phyloP scores from a whole-genome alignment of 345 rosid genomes.

The Ceriops tagal region DNA sequence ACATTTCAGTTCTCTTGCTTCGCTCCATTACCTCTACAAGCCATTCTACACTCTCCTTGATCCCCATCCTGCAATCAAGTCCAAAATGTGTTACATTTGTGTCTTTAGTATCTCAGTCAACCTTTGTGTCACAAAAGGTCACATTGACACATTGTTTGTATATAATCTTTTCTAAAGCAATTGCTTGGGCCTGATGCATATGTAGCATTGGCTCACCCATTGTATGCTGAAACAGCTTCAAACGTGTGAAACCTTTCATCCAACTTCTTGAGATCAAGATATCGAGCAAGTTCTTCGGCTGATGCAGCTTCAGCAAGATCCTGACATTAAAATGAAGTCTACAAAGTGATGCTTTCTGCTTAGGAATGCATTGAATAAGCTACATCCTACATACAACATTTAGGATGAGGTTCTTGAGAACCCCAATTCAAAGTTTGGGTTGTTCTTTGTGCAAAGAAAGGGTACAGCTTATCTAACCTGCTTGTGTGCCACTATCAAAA shows the following conservation, averaged over 20 bases:
- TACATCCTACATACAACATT: background rate
- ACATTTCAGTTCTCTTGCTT: slow-evolving; percentile 88
- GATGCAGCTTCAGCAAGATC: slow-evolving; percentile 79
- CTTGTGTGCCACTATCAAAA: slow-evolving; percentile 83
- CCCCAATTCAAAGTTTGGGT: background rate
- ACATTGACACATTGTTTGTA: background rate
- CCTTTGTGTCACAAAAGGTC: too few relatives aligned
- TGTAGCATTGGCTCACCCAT: slow-evolving; percentile 55
- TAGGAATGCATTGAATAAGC: background rate
- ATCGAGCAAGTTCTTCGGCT: slow-evolving; percentile 70
- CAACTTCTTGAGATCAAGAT: slow-evolving; percentile 84
- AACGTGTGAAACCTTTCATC: slow-evolving; percentile 86
- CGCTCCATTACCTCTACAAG: slow-evolving; percentile 86
- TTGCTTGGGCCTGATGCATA: too few relatives aligned
- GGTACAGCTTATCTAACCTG: slow-evolving; percentile 42
- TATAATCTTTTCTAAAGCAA: too few relatives aligned
- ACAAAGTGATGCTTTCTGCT: slow-evolving; percentile 5
- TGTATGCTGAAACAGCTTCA: slow-evolving; percentile 86
- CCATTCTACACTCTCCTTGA: slow-evolving; percentile 86
- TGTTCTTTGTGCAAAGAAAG: background rate
- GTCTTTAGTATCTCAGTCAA: background rate
- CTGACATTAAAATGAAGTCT: slow-evolving; percentile 35
- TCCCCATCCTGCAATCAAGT: slow-evolving; percentile 61
- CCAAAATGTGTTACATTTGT: background rate
- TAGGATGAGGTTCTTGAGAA: background rate